Evolutionary conservation across 2,329 filamentous ascomycete genomes (phyloP), one percentile per base, ranked within the genome.

Genomic region (Albophoma yamanashiensis): DNA sequence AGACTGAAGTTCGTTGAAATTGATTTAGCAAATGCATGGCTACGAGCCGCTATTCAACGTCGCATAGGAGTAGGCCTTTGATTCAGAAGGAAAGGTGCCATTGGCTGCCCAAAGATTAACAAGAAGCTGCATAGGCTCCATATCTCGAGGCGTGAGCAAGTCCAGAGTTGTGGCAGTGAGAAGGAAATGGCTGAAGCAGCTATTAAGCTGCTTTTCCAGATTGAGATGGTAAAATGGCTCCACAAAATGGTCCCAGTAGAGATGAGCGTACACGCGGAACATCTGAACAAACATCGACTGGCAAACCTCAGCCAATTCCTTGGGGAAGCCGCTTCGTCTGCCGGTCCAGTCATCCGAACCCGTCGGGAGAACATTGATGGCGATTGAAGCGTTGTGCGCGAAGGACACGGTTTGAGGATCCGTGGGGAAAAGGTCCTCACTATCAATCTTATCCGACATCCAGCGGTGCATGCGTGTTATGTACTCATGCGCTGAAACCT

Each of bases 191-290:
- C 87, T 88, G 72, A 92, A 92, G 74, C 88, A 91, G 72, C 87
- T 90, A 78, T 92, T 92, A 62, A 92, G 80, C 67, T 89, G 86
- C 71, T 89, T 87, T 72, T 87, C 85, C 14, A 87, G 77, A 74
- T 87, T 89, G 63, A 92, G 80, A 71, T 91, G 86, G 76, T 89
- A 91, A 74, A 91, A 90, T 5, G 88, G 88, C 66, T 89, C 87
- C 64, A 87, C 76, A 74, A 89, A 97, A 75, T 97, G 92, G 60
- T 91, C 89, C 82, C 94, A 96, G 79, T 97, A 97, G 62, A 97
- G 85, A 75, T 97, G 92, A 55, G 93, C 88, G 70, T 97, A 97
- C 67, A 96, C 92, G 62, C 92, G 88, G 80, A 97, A 96, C 87
- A 97, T 96, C 75, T 96, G 92, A 67, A 91, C 88, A 78, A 96